Base-by-base conservation (phyloP, 305 asterid genomes). In the Rubia occidens region DNA sequence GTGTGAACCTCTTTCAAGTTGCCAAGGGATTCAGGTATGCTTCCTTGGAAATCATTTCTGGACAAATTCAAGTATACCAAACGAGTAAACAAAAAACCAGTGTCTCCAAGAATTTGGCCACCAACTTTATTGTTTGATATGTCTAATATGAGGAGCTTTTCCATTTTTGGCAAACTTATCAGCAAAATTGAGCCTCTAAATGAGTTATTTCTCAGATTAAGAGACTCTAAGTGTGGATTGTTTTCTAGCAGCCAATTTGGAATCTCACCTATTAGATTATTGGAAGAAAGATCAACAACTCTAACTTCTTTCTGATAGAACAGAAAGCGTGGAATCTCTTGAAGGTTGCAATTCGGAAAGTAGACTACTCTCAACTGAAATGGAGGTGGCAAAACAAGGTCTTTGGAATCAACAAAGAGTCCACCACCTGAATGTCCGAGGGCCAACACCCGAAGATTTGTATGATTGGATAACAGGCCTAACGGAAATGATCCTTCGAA, bases 301-400 rank as follows among this genome's bases (percentile, higher is more conserved):
- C 51, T 65, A 17, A 75, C 35, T 17, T 71, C 51, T 14, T 70
- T 56, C 35, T 76, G 79, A 13, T 59, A 39, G 15, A 44, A n/a
- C 63, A 76, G 62, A 51, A 76, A 71, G 8, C 42, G 21, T 6
- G 73, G 79, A 24, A 71, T 37, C 5, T 29, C 66, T 15, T 15
- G 8, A 21, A 49, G 60, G 70, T 47, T 49, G 60, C 70, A 66
- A n/a, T 15, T 54, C 8, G 60, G 14, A 29, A 66, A 26, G 35
- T 1, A 11, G 8, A 79, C 37, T 40, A 68, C 70, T 60, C 71
- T 75, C 10, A 79, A 61, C 75, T 75, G 80, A 75, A 75, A 79
- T n/a, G 71, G 40, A 40, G 82, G 75, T 17, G 68, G 68, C 66
- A 72, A 67, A 61, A 67, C 67, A 60, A 69, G 43, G 54, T n/a